These are phyloP conservation scores for Alisma plantagoaquatica DNA, from an alignment of 106 monocot species.

Conservation along the genomic window DNA sequence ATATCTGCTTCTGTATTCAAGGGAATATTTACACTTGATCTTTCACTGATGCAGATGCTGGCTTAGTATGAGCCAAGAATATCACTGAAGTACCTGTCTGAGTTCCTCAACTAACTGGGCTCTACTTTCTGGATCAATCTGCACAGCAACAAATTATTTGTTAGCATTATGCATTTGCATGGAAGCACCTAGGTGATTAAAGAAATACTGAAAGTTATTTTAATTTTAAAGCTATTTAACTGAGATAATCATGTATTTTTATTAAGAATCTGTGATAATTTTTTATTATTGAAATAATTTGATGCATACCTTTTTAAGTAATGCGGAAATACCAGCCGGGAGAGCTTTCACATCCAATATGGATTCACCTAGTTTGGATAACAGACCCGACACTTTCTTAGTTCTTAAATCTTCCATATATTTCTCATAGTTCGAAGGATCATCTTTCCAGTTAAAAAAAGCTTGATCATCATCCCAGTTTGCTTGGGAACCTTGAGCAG, in stretches of 20 bases:
- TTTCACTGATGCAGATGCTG: too few relatives aligned
- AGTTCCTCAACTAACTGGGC: constrained; percentile 49
- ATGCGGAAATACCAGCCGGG: constrained; percentile 49
- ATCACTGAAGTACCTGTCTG: constrained; percentile 27
- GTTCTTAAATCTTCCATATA: constrained; percentile 54
- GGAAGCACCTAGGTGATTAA: too few relatives aligned
- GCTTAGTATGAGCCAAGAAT: too few relatives aligned
- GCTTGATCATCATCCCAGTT: constrained; percentile 70
- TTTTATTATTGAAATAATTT: background rate
- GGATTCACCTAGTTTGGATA: constrained; percentile 44
- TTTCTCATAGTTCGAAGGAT: constrained; percentile 48
- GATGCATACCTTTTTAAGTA: constrained; percentile 58
- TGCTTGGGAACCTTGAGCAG: constrained; percentile 2
- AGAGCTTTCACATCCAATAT: constrained; percentile 52
- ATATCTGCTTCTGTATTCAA: too few relatives aligned
- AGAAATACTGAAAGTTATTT: too few relatives aligned
- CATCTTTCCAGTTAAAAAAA: constrained; percentile 76
- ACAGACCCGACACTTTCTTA: constrained; percentile 31
- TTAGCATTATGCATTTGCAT: background rate
- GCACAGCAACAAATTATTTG: constrained; percentile 8
- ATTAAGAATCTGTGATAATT: background rate
- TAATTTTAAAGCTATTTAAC: too few relatives aligned
- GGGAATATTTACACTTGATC: too few relatives aligned
- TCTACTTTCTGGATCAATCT: constrained; percentile 67
- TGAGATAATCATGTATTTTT: background rate